Evolutionary conservation across 2,329 filamentous ascomycete species (phyloP).

Genomic region (Venturiaceae sp.): DNA sequence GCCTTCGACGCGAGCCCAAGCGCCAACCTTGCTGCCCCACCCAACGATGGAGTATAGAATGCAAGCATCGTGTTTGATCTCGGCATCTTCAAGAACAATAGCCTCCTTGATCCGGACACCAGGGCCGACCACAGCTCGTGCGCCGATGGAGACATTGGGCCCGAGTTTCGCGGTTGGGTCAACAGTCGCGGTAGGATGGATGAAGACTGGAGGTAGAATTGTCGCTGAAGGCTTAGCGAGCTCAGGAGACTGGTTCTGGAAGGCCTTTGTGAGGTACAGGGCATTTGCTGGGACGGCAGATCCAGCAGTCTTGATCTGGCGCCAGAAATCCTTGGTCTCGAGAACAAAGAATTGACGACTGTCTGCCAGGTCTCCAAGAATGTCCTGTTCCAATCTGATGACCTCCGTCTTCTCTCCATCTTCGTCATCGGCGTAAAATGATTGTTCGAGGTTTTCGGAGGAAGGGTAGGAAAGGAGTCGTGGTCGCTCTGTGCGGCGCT

Average conservation of each 20-base stretch:
- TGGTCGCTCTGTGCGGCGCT: slow-evolving; percentile 84
- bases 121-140: slow-evolving; percentile 74
- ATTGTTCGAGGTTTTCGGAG: slow-evolving; percentile 79
- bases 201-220: slow-evolving; percentile 88
- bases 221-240: slow-evolving; percentile 74
- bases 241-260: slow-evolving; percentile 72
- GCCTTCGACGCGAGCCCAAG: slow-evolving; percentile 97
- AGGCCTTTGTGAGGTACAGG: slow-evolving; percentile 89
- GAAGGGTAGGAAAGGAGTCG: slow-evolving; percentile 92
- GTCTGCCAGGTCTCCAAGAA: slow-evolving; percentile 88
- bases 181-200: slow-evolving; percentile 82
- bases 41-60: slow-evolving; percentile 94
- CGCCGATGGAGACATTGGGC: slow-evolving; percentile 91
- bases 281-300: slow-evolving; percentile 96
- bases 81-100: slow-evolving; percentile 87
- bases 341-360: slow-evolving; percentile 97
- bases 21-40: slow-evolving; percentile 90
- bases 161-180: slow-evolving; percentile 95
- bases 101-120: slow-evolving; percentile 92
- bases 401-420: slow-evolving; percentile 76
- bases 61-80: slow-evolving; percentile 95
- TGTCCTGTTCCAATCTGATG: slow-evolving; percentile 93
- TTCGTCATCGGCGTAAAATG: slow-evolving; percentile 55
- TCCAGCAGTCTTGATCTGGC: slow-evolving; percentile 98
- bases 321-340: slow-evolving; percentile 99